A percentile compares a stretch with the other conserved stretches of the same genome.
Conservation (phyloP, 345 rosid genomes). For the Adansonia digitata region DNA sequence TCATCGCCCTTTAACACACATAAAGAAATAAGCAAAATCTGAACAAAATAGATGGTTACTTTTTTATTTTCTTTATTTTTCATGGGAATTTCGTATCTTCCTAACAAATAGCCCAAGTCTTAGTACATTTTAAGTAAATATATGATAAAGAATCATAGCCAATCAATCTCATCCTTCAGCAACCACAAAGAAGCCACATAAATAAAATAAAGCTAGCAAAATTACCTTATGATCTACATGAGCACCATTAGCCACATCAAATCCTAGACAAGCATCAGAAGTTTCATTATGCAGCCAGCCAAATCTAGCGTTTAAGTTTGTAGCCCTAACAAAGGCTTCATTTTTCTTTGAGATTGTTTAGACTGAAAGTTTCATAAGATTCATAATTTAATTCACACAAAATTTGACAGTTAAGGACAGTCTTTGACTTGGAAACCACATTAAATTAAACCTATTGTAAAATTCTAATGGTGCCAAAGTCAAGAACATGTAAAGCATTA, state of each 20-base stretch:
- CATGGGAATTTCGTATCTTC: not conserved
- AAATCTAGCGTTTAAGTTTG: conserved; percentile 24
- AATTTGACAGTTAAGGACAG: not conserved
- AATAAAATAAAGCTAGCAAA: not conserved
- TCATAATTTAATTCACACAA: not conserved
- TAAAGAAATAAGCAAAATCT: conserved; percentile 4
- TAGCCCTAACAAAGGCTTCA: conserved; percentile 22
- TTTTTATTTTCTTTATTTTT: not conserved
- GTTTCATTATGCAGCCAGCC: conserved; percentile 18
- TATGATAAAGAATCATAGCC: not conserved
- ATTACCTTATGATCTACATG: conserved; percentile 39
- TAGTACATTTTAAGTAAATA: not conserved
- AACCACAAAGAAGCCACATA: not conserved
- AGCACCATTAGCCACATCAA: conserved; percentile 27
- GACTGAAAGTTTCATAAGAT: conserved; percentile 22
- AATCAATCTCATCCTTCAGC: not conserved
- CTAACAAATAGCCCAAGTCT: not conserved
- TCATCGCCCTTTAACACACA: conserved; percentile 35
- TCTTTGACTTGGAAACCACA: too few relatives aligned
- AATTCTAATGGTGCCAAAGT: not conserved
- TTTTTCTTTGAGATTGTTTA: conserved; percentile 35
- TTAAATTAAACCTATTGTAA: not conserved
- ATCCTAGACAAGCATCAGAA: conserved; percentile 22
- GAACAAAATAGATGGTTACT: not conserved
- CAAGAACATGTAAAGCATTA: not conserved